Percentiles rank a stretch among this genome's conserved stretches.
phyloP scores from a whole-genome alignment of 371 early-diverging fungal species.

The Mucor lusitanicus region DNA sequence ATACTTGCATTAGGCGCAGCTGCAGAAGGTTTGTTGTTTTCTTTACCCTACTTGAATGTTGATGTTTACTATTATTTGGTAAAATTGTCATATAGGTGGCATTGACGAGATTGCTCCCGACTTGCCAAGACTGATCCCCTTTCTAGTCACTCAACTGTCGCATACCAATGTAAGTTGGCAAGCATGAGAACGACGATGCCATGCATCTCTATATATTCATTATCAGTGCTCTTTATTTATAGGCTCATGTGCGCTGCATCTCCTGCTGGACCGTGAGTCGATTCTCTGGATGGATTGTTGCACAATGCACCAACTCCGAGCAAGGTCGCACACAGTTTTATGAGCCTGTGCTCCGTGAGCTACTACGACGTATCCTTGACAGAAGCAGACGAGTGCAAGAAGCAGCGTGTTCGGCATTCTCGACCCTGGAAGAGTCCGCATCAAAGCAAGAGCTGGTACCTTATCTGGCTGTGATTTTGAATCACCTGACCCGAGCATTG shows the following conservation, averaged over 20 bases:
- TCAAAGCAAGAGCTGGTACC: conserved; percentile 73
- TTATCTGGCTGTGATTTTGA: conserved; percentile 80
- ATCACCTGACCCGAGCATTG: conserved; percentile 77
- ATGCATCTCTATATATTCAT: neutral
- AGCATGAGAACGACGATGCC: neutral
- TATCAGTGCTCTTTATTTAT: conserved; percentile 3
- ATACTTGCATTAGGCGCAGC: conserved; percentile 95
- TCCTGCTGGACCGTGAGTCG: conserved; percentile 96
- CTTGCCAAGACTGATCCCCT: conserved; percentile 83
- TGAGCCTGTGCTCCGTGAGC: conserved; percentile 78
- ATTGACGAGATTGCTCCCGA: conserved; percentile 82
- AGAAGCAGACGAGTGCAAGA: conserved; percentile 94
- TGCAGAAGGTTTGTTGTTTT: conserved; percentile 74
- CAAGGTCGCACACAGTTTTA: conserved; percentile 73
- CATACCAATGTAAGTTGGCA: conserved; percentile 64
- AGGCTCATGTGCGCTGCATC: conserved; percentile 90
- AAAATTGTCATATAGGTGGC: conserved; percentile 52
- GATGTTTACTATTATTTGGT: neutral
- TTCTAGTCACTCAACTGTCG: conserved; percentile 71
- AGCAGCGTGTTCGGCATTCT: conserved; percentile 93
- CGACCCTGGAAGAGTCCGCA: conserved; percentile 90
- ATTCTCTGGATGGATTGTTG: conserved; percentile 86
- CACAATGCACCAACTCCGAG: conserved; percentile 48
- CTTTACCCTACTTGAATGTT: neutral
- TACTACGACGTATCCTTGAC: conserved; percentile 81